Base-by-base conservation (phyloP, 495 filamentous ascomycete species). In the Cercophora scortea region DNA sequence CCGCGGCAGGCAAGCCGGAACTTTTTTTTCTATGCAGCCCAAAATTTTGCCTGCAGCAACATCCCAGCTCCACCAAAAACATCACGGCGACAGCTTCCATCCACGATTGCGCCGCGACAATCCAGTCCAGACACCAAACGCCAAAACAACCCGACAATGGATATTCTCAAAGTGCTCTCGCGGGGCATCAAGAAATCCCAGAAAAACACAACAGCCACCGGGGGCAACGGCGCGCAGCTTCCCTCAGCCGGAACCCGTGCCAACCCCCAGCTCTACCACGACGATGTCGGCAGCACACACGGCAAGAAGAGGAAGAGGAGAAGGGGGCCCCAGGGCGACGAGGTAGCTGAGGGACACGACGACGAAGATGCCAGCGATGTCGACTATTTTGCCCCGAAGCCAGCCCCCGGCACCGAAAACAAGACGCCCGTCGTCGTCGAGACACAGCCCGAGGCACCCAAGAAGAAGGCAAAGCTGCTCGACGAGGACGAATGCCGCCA, bases 401-500 rank as follows among this genome's bases (percentile, higher is more conserved):
- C 57, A 49, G 41, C 33, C 40, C 6, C 51, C 38, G 34, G 63
- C 48, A 49, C 51, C 43, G 43, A 62, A 32, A 19, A 36, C 15
- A 53, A 52, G 18, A 57, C 56, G 15, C 49, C 52, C n/a, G 47
- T 38, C 6, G 13, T 36, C 7, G 33, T 42, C 17, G 38, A 50
- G 32, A 44, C 53, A 54, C 45, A 47, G 13, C 41, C 40, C 41
- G 56, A 65, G 38, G 45, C 59, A 17, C 45, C 60, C n/a, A 65
- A 67, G 50, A 56, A 58, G 6, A 68, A 62, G 44, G 49, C 52
- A 13, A 61, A 57, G 48, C 56, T 69, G 7, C 67, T 79, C 11
- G 75, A 73, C 51, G 79, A 85, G 58, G 84, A 85, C 47, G 83
- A 92, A 53, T 81, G 87, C 46, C 80, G 83, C 50, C 81, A 81